These are phyloP conservation scores for Komagataea norvegica DNA, from an alignment of 1,139 yeast genomes.

Conservation along the genomic window DNA sequence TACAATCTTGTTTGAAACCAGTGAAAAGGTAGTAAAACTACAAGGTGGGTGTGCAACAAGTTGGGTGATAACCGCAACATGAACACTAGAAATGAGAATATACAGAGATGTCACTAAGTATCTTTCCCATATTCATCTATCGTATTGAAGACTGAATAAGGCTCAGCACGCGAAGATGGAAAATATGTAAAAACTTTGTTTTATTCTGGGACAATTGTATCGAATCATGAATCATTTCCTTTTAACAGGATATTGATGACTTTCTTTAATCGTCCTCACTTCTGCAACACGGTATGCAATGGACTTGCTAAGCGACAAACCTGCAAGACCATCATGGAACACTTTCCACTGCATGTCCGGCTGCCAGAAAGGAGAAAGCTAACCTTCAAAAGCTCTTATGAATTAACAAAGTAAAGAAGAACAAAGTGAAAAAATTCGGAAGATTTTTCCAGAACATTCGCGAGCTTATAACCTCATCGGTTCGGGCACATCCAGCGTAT, in stretches of 20 bases:
- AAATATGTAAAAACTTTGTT: conserved; percentile 68
- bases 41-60: conserved; percentile 33
- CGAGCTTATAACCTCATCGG: conserved; percentile 2
- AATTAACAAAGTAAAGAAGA: not conserved
- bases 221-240: conserved; percentile 31
- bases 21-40: conserved; percentile 31
- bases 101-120: conserved; percentile 59
- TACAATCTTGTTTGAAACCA: conserved; percentile 1
- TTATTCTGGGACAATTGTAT: conserved; percentile 61
- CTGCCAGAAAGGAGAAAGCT: not conserved
- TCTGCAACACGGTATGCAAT: conserved; percentile 1
- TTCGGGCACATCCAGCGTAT: conserved; percentile 8
- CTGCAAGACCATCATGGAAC: conserved; percentile 3
- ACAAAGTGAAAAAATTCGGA: not conserved
- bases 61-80: conserved; percentile 1
- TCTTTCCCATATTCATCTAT: conserved; percentile 76
- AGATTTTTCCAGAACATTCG: conserved; percentile 11
- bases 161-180: conserved; percentile 59
- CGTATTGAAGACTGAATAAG: conserved; percentile 31
- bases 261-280: conserved; percentile 11
- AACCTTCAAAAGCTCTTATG: not conserved
- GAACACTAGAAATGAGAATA: conserved; percentile 13
- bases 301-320: conserved; percentile 4
- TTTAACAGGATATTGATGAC: conserved; percentile 5
- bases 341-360: conserved; percentile 7